phyloP scores from a whole-genome alignment of 2,329 filamentous ascomycete species.

The Xylariaceae sp. region DNA sequence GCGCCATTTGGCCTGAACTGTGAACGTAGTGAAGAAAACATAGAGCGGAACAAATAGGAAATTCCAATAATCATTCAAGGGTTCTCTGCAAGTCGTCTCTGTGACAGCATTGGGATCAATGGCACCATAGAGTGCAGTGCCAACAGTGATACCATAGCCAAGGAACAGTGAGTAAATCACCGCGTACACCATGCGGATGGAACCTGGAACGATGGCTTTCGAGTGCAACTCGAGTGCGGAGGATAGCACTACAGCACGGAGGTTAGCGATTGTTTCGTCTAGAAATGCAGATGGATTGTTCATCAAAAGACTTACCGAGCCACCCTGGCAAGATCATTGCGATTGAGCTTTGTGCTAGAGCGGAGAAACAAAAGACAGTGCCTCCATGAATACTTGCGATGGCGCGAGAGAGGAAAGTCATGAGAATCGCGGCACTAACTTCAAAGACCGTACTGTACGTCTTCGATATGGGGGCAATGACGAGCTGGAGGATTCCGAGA shows the following conservation, averaged over 20 bases:
- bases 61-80: slow-evolving; percentile 44
- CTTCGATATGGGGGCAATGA: slow-evolving; percentile 71
- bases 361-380: slow-evolving; percentile 65
- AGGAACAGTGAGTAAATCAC: slow-evolving; percentile 69
- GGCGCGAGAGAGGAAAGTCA: slow-evolving; percentile 62
- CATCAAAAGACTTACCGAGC: too few relatives aligned
- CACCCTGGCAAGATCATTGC: slow-evolving; percentile 66
- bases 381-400: slow-evolving; percentile 59
- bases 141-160: slow-evolving; percentile 65
- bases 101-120: slow-evolving; percentile 41
- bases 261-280: too few relatives aligned
- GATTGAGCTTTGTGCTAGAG: slow-evolving; percentile 65
- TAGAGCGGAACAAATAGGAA: slow-evolving; percentile 68
- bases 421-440: slow-evolving; percentile 53
- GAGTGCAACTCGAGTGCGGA: slow-evolving; percentile 63
- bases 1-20: slow-evolving; percentile 78
- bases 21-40: slow-evolving; percentile 65
- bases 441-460: slow-evolving; percentile 54
- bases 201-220: slow-evolving; percentile 63
- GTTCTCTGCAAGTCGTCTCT: slow-evolving; percentile 38
- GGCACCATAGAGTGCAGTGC: slow-evolving; percentile 47
- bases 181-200: slow-evolving; percentile 67
- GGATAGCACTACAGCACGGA: too few relatives aligned
- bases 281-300: too few relatives aligned
- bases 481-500: slow-evolving; percentile 68